Evolutionary conservation across 83 land plant genomes (phyloP).

Genomic region (Picea abies): DNA sequence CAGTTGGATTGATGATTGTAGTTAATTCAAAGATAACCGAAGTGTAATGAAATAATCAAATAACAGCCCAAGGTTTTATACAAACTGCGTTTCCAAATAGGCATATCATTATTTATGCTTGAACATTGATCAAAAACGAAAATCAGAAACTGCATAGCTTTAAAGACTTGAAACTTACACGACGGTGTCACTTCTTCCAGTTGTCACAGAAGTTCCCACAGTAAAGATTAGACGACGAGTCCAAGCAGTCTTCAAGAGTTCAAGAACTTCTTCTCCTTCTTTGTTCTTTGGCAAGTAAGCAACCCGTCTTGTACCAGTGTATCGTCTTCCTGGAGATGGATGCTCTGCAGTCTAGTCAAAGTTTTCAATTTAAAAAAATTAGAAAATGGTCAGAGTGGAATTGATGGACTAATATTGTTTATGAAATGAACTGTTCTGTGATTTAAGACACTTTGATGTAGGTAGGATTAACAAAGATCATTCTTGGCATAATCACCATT

Average conservation of each 20-base stretch:
- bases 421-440: background rate
- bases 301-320: slow-evolving; percentile 25
- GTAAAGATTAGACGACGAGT: slow-evolving; percentile 22
- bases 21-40: slow-evolving; percentile 10
- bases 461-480: background rate
- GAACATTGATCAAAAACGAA: background rate
- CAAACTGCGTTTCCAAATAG: background rate
- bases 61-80: slow-evolving; percentile 10
- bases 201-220: slow-evolving; percentile 29
- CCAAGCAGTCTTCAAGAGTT: slow-evolving; percentile 27
- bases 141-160: background rate
- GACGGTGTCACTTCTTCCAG: slow-evolving; percentile 20
- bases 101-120: background rate
- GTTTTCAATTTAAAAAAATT: background rate
- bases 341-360: slow-evolving; percentile 19
- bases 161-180: slow-evolving; percentile 23
- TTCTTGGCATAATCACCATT: background rate
- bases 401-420: too few relatives aligned
- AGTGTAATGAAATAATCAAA: slow-evolving; percentile 17
- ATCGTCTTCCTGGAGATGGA: slow-evolving; percentile 22
- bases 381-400: background rate
- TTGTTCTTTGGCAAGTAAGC: slow-evolving; percentile 29
- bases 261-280: slow-evolving; percentile 33
- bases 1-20: slow-evolving; percentile 10
- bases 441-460: background rate